Base-by-base conservation (phyloP, 2,329 filamentous ascomycete species). In the Ophiostoma ips region DNA sequence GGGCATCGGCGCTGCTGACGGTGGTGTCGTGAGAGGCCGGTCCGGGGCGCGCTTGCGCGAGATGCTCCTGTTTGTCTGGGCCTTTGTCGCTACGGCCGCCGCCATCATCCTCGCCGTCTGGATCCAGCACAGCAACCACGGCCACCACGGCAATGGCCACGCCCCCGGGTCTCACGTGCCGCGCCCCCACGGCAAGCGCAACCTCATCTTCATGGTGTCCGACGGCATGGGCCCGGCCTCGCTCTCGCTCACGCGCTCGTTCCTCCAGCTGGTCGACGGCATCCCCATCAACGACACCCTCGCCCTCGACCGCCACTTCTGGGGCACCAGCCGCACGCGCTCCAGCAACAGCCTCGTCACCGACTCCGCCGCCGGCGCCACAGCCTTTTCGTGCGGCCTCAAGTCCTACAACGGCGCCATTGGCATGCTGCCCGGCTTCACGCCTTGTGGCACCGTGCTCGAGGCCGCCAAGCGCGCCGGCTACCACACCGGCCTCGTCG, bases 371-470 rank as follows among this genome's bases (percentile, higher is more conserved):
- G 92, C 92, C n/a, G 92, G 92, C 35, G 92, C 92, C 3, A 98
- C 92, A 0, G 92, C 92, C 1, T 98, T 98, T 64, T 88, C 87
- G 3, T 98, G 92, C 61, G 90, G 80, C 18, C 69, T 74, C 62
- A 98, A 98, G 77, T 94, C 83, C 64, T 98, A 98, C 70, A 98
- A 98, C 62, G 88, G 88, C 45, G 92, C 92, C 57, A 96, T 98
- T 58, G 85, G 87, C 10, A 84, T 94, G 49, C 72, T 94, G 15
- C 89, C 89, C 0, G 83, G 94, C 64, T 79, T 84, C 57, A 79
- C 79, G 30, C 87, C 92, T 5, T 98, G 92, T 64, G 92, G 90
- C 8, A 95, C 89, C 16, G 87, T 82, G 4, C 76, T 98, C 49
- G 92, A 98, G 69, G 92, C 92, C 3, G 92, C 92, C 35, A 94